Evolutionary conservation across 805 yeast species (phyloP), one percentile per base, ranked within the genome.

Genomic region (Kluyveromyces starmeri): DNA sequence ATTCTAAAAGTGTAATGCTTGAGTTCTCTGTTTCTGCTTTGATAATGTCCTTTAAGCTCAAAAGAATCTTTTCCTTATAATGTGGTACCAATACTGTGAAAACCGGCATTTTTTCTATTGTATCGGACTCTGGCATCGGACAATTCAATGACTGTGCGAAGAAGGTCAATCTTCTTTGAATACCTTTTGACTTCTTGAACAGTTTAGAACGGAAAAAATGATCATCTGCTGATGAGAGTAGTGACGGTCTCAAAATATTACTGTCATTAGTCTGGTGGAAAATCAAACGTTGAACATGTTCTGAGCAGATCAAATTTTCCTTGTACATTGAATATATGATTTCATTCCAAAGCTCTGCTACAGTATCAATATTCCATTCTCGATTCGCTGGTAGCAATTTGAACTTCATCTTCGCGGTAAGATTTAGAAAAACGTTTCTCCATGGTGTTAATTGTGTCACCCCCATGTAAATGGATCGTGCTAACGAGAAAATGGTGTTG

Each of bases 61-160:
- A 63, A n/a, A 76, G 67, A 32, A 83, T 80, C 57, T 78, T 82
- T 49, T 83, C 94, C 9, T 75, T 66, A 53, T 76, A 83, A 53
- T 83, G 92, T 10, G 94, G 94, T 34, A 83, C 69, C 48, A 83
- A 64, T 7, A 82, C 92, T 1, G 84, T 71, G 45, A 80, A 80
- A 0, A 77, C 59, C 0, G 89, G 85, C 80, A 78, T 78, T 24
- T 69, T 59, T 4, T 62, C 62, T 5, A 73, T 64, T 0, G 79
- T 65, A n/a, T 65, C 57, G 1, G 80, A 71, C 19, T 73, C 79
- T 2, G 83, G 82, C 68, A 82, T 75, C 2, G 88, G 83, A 0
- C 84, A 78, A 1, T 86, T 72, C 27, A 82, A 61, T 0, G 89
- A 79, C 46, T 81, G 89, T 1, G 94, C 92, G 61, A 82, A 82